Evolutionary conservation across 768 basidiomycete species (phyloP).

Genomic region (Nevesoporus exiguus): DNA sequence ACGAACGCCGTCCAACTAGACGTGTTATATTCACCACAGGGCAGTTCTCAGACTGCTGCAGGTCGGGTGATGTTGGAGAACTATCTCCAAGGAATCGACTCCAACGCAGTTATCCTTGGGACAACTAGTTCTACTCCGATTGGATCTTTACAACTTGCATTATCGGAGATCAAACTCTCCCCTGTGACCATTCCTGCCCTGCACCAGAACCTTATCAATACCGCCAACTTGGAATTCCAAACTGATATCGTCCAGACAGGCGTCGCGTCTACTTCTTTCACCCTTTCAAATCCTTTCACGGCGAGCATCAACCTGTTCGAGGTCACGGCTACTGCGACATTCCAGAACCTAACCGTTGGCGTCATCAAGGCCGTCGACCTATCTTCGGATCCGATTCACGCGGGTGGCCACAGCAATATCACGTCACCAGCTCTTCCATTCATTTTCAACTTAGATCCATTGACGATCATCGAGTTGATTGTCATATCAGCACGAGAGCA

Average conservation of each 20-base stretch:
- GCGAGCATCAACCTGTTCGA: conserved; percentile 63
- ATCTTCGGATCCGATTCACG: conserved; percentile 56
- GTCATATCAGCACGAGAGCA: conserved; percentile 48
- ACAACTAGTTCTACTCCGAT: conserved; percentile 54
- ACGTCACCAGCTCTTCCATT: conserved; percentile 58
- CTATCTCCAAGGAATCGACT: conserved; percentile 62
- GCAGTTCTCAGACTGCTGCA: conserved; percentile 43
- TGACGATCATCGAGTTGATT: conserved; percentile 58
- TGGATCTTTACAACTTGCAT: conserved; percentile 54
- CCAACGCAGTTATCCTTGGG: conserved; percentile 54
- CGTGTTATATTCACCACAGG: conserved; percentile 60
- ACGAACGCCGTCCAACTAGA: conserved; percentile 32
- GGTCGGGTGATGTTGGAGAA: conserved; percentile 60
- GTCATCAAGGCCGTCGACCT: conserved; percentile 53
- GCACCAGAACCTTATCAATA: conserved; percentile 56
- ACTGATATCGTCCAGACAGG: conserved; percentile 58
- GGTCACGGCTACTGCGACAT: conserved; percentile 52
- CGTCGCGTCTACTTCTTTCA: conserved; percentile 55
- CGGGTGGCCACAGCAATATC: conserved; percentile 53
- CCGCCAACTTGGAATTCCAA: conserved; percentile 57
- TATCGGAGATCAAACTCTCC: conserved; percentile 56
- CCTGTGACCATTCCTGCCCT: conserved; percentile 65
- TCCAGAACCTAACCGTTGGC: conserved; percentile 54
- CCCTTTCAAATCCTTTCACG: conserved; percentile 66
- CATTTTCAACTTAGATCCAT: conserved; percentile 60